Evolutionary conservation across 441 rosid species (phyloP), one percentile per base, ranked within the genome.

Genomic region (Arabidopsis lyrata): DNA sequence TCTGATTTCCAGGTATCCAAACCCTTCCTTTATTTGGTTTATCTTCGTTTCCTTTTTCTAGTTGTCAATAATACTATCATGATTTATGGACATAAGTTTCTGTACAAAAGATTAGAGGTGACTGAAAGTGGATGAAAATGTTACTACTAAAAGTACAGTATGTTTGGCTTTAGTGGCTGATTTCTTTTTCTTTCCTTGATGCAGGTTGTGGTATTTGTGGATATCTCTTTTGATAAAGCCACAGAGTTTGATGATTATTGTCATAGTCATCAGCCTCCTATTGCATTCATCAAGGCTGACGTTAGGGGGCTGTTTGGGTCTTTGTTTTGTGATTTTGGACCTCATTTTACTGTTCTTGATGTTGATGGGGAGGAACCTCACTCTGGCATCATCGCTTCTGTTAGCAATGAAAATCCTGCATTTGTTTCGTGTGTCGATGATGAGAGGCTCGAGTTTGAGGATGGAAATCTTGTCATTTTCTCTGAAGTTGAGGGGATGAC

Each of bases 401-500:
- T 95, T 67, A 87, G 92, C 83, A 92, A 95, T 72, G 99, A 89
- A 79, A 84, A 82, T 71, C 90, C 93, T 56, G 88, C 92, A 1
- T 83, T 90, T 49, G 87, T 95, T 22, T 81, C 96, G 7, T 90
- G 97, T 83, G 99, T 92, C 3, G 99, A 95, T 58, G 99, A 95
- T 81, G 99, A 95, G 84, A 90, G 98, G 82, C 88, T 90, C 16
- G 99, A 90, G 81, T 89, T 95, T 80, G 89, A 95, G 72, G 98
- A 92, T 81, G 99, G 99, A 31, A 92, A 95, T 81, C 79, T 87
- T 70, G 98, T 92, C n/a, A 82, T 89, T 64, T 92, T 92, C 86
- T 92, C 99, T 42, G 98, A 92, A 78, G 87, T 95, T 76, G 86
- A 85, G 0, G 99, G 99, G n/a, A 95, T 95, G 97, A 74, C 83